A percentile compares a stretch with the other conserved stretches of the same genome.
Conservation (phyloP, 2,329 filamentous ascomycete genomes). For the Penicillium sp. region DNA sequence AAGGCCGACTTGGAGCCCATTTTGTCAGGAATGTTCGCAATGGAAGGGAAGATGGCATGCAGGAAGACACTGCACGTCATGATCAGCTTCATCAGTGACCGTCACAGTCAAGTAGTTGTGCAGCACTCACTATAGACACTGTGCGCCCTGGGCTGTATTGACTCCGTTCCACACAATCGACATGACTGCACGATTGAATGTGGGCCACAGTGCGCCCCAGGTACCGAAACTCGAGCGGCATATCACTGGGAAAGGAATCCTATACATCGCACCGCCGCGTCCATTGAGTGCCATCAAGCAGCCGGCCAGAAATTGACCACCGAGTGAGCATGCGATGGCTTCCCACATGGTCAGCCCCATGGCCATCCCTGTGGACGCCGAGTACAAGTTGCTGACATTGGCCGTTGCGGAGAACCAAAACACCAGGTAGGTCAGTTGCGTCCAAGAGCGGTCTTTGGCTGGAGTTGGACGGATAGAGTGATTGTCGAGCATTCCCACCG, state of each 20-base stretch:
- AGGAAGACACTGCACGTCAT: slow-evolving; percentile 44
- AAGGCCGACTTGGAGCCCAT: slow-evolving; percentile 44
- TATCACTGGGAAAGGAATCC: slow-evolving; percentile 45
- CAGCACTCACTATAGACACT: slow-evolving; percentile 35
- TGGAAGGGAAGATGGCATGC: slow-evolving; percentile 44
- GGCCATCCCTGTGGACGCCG: slow-evolving; percentile 41
- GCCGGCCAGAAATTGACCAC: slow-evolving; percentile 41
- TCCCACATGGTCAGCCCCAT: slow-evolving; percentile 53
- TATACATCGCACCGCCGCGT: slow-evolving; percentile 45
- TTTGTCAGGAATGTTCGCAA: slow-evolving; percentile 40
- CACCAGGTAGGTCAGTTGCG: slow-evolving; percentile 40
- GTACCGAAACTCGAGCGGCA: slow-evolving; percentile 46
- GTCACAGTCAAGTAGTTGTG: no score
- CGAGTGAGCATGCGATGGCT: slow-evolving; percentile 42
- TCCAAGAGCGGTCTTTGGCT: slow-evolving; percentile 44
- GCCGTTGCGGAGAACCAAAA: slow-evolving; percentile 45
- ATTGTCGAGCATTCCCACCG: slow-evolving; percentile 34
- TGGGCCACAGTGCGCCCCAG: slow-evolving; percentile 48
- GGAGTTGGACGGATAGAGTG: slow-evolving; percentile 44
- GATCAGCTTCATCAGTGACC: no score
- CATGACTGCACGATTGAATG: slow-evolving; percentile 42
- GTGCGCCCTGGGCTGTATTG: slow-evolving; percentile 39
- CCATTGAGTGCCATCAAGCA: slow-evolving; percentile 44
- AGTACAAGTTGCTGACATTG: slow-evolving; percentile 43
- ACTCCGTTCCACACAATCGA: slow-evolving; percentile 49